Conservation (phyloP, 2,329 filamentous ascomycete species). For the Chaetomium globosum region DNA sequence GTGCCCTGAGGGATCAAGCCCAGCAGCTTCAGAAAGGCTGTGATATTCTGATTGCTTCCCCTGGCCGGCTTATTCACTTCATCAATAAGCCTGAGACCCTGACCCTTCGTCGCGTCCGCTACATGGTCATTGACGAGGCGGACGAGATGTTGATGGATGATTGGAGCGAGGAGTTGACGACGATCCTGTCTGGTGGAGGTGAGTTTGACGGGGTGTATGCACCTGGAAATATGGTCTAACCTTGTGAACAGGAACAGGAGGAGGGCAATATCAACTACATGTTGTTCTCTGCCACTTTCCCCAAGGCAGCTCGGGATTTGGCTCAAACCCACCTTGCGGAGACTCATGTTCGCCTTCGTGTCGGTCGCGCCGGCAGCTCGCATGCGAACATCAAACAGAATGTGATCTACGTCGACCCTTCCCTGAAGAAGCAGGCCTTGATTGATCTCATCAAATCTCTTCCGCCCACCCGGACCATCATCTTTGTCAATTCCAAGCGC, state of each 20-base stretch:
- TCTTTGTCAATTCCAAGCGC: constrained; percentile 85
- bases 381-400: constrained; percentile 82
- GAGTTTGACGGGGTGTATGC: constrained; percentile 43
- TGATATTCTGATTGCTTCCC: constrained; percentile 84
- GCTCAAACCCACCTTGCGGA: constrained; percentile 74
- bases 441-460: constrained; percentile 71
- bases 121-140: constrained; percentile 86
- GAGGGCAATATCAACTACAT: constrained; percentile 69
- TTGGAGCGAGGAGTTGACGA: constrained; percentile 75
- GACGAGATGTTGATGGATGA: constrained; percentile 84
- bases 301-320: constrained; percentile 73
- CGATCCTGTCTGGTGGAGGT: constrained; percentile 81
- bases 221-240: background rate
- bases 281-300: constrained; percentile 95
- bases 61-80: constrained; percentile 83
- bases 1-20: constrained; percentile 66
- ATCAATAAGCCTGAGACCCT: constrained; percentile 71
- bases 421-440: constrained; percentile 70
- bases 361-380: constrained; percentile 83
- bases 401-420: constrained; percentile 66
- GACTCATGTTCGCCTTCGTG: constrained; percentile 76
- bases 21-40: constrained; percentile 79
- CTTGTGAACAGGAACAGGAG: constrained; percentile 65
- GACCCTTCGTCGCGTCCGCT: constrained; percentile 75
- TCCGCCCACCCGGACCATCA: constrained; percentile 74